Base-by-base conservation (phyloP, 192 early-diverging fungal genomes). In the Mortierella alpina region DNA sequence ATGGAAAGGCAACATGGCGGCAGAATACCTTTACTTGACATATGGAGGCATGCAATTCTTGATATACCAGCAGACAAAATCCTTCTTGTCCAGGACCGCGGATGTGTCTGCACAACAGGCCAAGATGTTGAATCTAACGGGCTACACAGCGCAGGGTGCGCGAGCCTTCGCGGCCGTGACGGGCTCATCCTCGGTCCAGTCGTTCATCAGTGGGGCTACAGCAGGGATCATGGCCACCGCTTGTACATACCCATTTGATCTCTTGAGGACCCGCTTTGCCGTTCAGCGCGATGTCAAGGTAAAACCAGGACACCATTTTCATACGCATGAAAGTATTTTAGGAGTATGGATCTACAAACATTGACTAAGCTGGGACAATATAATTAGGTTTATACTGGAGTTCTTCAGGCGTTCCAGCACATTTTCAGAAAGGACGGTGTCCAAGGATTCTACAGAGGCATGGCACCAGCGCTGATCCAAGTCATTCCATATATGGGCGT, bases 401-500 rank as follows among this genome's bases (percentile, higher is more conserved):
- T 98, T 4, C 22, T 85, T 0, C 86, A 88, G 8, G 95, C 96
- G 10, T 68, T 96, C 0, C 47, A 63, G 12, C 81, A 90, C 59
- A 97, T 99, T 62, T 66, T 81, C 39, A 46, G 59, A 5, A 85
- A 91, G 31, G 96, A 99, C 56, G 97, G 97, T 0, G 23, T 95
- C 2, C 63, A 64, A 0, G 97, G 97, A 9, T 95, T 97, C 54
- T 99, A 97, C 70, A 86, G 92, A 49, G 97, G 97, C 0, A 74
- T 97, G 51, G 83, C 90, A 51, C 92, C 97, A 7, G 88, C 95
- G 5, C 81, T 94, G 31, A 77, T 94, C 14, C 95, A 96, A 83
- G 96, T 99, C 41, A 92, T 96, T 81, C 98, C 98, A 15, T 96
- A 97, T 63, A 97, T 97, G 95, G 96, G 96, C 15, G 84, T 97